phyloP scores from a whole-genome alignment of 129 eudicot species.

The Chrysanthemum seticuspe region DNA sequence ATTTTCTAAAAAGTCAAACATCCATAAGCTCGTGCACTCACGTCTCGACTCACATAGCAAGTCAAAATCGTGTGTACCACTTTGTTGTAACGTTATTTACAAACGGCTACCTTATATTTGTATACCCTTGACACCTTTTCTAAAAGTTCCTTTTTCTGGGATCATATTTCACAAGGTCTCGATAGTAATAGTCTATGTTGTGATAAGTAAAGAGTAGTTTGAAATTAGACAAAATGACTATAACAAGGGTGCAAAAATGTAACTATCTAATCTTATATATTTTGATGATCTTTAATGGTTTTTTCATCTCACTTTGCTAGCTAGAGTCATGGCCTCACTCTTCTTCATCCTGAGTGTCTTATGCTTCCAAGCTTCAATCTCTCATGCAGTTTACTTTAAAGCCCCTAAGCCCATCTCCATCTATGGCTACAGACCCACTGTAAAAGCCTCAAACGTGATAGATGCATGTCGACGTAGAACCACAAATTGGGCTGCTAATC shows the following conservation, averaged over 20 bases:
- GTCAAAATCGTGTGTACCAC: constrained; percentile 45
- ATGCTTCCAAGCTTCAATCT: constrained; percentile 25
- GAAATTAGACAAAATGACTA: not conserved
- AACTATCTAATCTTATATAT: constrained; percentile 26
- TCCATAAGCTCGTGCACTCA: constrained; percentile 42
- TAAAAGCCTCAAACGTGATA: constrained; percentile 36
- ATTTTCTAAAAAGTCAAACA: constrained; percentile 20
- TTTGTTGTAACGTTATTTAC: constrained; percentile 19
- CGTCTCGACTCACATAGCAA: constrained; percentile 32
- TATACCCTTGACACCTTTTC: constrained; percentile 3
- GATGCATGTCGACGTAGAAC: constrained; percentile 60
- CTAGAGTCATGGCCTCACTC: constrained; percentile 36
- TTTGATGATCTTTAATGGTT: constrained; percentile 8
- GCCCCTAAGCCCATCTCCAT: constrained; percentile 25
- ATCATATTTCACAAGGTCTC: not conserved
- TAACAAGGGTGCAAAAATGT: constrained; percentile 16
- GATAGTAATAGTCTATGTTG: not conserved
- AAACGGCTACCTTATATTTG: constrained; percentile 5
- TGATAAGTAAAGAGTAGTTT: not conserved
- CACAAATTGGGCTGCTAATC: constrained; percentile 53
- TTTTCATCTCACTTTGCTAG: constrained; percentile 1
- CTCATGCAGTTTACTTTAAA: constrained; percentile 32
- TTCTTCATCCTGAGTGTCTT: constrained; percentile 32
- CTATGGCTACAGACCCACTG: constrained; percentile 8
- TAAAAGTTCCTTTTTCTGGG: not conserved